Percentiles rank a stretch among this genome's conserved stretches.
Conservation (phyloP, 768 basidiomycete genomes). For the Lentinula sp. region DNA sequence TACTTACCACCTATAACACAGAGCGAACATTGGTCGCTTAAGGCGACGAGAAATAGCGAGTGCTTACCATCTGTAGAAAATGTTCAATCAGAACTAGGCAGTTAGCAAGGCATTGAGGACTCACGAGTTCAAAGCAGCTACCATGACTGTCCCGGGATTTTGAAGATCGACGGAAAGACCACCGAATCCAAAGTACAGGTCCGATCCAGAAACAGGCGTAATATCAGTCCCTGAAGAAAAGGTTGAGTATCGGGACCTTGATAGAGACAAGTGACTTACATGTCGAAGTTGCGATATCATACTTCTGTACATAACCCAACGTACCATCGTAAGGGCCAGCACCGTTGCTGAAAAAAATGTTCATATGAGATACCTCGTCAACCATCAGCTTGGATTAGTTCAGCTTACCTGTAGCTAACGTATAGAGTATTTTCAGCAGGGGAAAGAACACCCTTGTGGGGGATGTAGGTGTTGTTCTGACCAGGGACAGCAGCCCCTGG, state of each 20-base stretch:
- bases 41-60: neutral
- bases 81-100: too few relatives aligned
- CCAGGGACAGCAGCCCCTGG: constrained; percentile 53
- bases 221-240: constrained; percentile 44
- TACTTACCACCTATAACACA: neutral
- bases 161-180: constrained; percentile 56
- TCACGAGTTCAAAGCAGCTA: constrained; percentile 54
- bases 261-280: constrained; percentile 23
- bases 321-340: constrained; percentile 63
- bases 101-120: neutral
- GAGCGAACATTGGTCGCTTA: neutral
- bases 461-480: constrained; percentile 50
- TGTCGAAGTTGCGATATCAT: constrained; percentile 44
- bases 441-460: constrained; percentile 63
- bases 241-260: neutral
- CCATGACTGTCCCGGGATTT: constrained; percentile 60
- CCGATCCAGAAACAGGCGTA: constrained; percentile 52
- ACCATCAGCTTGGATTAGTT: too few relatives aligned
- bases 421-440: constrained; percentile 52
- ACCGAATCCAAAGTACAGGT: constrained; percentile 58
- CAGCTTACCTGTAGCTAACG: constrained; percentile 36
- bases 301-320: constrained; percentile 41
- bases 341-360: constrained; percentile 31
- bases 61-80: neutral
- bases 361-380: too few relatives aligned